phyloP scores from a whole-genome alignment of 495 filamentous ascomycete genomes.

The Venustampulla echinocandica region DNA sequence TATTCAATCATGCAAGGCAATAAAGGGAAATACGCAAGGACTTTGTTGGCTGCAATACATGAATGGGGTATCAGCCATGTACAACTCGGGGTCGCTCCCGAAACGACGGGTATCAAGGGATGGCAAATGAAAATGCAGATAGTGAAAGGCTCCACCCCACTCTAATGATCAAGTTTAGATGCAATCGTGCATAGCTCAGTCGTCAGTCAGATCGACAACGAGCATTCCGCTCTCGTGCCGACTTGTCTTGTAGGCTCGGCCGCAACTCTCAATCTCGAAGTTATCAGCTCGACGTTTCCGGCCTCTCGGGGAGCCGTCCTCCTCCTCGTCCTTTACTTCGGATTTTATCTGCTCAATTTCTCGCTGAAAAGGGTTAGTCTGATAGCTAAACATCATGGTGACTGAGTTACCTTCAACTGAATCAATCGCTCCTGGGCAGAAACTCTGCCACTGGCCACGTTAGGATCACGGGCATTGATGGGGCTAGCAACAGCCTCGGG shows the following conservation, averaged over 20 bases:
- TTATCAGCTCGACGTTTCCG: background rate
- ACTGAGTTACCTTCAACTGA: background rate
- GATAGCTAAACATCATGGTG: background rate
- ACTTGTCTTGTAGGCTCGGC: slow-evolving; percentile 7
- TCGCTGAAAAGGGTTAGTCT: slow-evolving; percentile 9
- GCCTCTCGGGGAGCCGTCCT: background rate
- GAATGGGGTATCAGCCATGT: too few species aligned
- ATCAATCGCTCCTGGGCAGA: background rate
- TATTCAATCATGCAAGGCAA: too few species aligned
- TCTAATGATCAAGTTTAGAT: background rate
- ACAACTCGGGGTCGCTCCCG: too few species aligned
- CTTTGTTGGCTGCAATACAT: too few species aligned
- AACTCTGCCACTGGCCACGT: background rate
- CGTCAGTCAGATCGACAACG: slow-evolving; percentile 18
- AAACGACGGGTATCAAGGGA: background rate
- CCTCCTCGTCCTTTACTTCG: slow-evolving; percentile 11
- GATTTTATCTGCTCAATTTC: slow-evolving; percentile 17
- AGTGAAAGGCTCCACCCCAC: background rate
- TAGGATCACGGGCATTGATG: background rate
- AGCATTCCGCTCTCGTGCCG: background rate
- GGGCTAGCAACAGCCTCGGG: background rate
- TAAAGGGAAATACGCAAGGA: too few species aligned
- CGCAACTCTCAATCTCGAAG: background rate
- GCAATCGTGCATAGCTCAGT: background rate
- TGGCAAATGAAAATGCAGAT: background rate